phyloP scores from a whole-genome alignment of 805 yeast genomes.

The Suhomyces faveliae region DNA sequence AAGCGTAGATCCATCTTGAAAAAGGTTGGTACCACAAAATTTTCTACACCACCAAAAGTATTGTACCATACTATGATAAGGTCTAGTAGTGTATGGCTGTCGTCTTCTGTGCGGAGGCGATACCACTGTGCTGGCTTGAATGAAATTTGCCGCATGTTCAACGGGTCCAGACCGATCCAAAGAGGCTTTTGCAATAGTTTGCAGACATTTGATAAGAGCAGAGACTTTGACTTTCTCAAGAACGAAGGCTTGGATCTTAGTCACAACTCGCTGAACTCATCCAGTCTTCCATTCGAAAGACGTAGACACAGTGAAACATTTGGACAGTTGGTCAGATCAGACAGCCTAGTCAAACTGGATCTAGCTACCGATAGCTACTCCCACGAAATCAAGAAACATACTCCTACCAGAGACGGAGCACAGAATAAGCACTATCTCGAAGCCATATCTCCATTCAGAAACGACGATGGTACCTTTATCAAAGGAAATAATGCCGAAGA shows the following conservation, averaged over 20 bases:
- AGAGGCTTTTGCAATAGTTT: not conserved
- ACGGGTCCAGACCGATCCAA: not conserved
- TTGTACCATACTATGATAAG: not conserved
- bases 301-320: conserved; percentile 23
- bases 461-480: conserved; percentile 39
- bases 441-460: conserved; percentile 33
- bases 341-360: conserved; percentile 11
- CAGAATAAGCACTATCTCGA: conserved; percentile 2
- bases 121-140: not conserved
- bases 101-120: not conserved
- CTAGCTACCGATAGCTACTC: conserved; percentile 6
- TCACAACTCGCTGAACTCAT: not conserved
- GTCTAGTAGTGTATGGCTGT: not conserved
- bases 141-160: not conserved
- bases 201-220: not conserved
- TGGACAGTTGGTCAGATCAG: conserved; percentile 25
- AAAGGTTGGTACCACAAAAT: not conserved
- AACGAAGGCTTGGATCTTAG: not conserved
- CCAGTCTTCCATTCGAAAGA: conserved; percentile 17
- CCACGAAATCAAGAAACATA: not conserved
- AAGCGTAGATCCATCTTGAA: not conserved
- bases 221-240: conserved; percentile 2
- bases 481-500: conserved; percentile 47
- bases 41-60: no score
- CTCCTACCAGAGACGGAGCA: conserved; percentile 2